Percentiles rank a stretch among this genome's conserved stretches.
phyloP scores from a whole-genome alignment of 2,329 filamentous ascomycete genomes.

The Neonectria magnoliae region DNA sequence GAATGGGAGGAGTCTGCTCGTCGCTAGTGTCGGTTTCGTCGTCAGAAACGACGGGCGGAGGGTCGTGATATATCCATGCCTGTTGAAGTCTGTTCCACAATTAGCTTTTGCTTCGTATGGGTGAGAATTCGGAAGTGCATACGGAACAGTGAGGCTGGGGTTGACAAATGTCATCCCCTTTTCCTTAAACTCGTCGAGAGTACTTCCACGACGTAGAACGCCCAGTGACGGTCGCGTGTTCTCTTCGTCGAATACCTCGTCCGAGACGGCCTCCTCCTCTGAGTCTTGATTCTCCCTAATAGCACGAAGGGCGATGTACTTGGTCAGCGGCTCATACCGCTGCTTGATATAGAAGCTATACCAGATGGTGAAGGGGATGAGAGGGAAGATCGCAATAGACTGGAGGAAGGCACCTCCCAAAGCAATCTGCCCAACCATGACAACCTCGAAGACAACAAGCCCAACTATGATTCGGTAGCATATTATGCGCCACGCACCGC shows the following conservation, averaged over 20 bases:
- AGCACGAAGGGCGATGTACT: slow-evolving; percentile 90
- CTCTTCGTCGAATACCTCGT: slow-evolving; percentile 52
- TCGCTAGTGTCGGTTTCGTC: slow-evolving; percentile 43
- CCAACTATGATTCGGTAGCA: slow-evolving; percentile 91
- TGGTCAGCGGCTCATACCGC: slow-evolving; percentile 88
- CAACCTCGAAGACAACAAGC: slow-evolving; percentile 86
- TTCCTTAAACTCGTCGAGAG: slow-evolving; percentile 77
- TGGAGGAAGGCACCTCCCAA: slow-evolving; percentile 77
- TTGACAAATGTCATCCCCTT: slow-evolving; percentile 78
- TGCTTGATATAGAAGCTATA: slow-evolving; percentile 84
- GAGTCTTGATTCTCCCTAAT: slow-evolving; percentile 69
- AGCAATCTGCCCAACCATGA: slow-evolving; percentile 88
- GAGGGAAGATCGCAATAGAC: slow-evolving; percentile 77
- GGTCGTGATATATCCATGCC: slow-evolving; percentile 73
- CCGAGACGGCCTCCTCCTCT: slow-evolving; percentile 47
- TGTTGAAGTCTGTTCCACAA: slow-evolving; percentile 66
- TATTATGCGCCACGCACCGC: slow-evolving; percentile 95
- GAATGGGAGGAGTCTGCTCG: slow-evolving; percentile 39
- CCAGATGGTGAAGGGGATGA: slow-evolving; percentile 86
- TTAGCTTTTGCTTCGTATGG: slow-evolving; percentile 26
- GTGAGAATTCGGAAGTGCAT: slow-evolving; percentile 50
- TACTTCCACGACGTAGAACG: slow-evolving; percentile 65
- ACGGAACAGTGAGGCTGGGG: slow-evolving; percentile 76
- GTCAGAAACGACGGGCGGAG: slow-evolving; percentile 52
- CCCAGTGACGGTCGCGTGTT: slow-evolving; percentile 51